Conservation (phyloP, 352 stramenopile species). For the Phytophthora tubulina region DNA sequence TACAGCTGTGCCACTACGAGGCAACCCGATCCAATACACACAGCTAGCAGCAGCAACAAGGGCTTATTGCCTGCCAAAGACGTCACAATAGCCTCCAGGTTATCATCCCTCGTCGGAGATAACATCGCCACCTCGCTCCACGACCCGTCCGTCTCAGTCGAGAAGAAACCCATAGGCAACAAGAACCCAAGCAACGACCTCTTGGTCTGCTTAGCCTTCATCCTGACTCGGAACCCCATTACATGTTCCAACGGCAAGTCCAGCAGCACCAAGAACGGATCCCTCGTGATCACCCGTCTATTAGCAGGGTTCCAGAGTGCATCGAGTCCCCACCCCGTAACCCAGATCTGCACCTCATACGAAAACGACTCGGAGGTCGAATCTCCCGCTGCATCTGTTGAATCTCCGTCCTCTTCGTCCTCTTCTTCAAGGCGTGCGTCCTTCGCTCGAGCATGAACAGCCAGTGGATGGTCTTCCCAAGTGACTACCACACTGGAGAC, state of each 20-base stretch:
- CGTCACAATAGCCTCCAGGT: conserved; percentile 59
- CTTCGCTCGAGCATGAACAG: conserved; percentile 25
- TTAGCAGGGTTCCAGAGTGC: conserved; percentile 71
- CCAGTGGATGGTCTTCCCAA: conserved; percentile 70
- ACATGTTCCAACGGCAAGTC: conserved; percentile 66
- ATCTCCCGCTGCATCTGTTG: conserved; percentile 3
- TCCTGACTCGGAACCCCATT: conserved; percentile 65
- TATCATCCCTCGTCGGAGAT: conserved; percentile 55
- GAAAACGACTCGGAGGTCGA: conserved; percentile 26
- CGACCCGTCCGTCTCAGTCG: conserved; percentile 60
- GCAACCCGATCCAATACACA: conserved; percentile 60
- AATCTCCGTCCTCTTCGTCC: background rate
- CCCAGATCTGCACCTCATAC: conserved; percentile 82
- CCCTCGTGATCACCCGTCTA: conserved; percentile 47
- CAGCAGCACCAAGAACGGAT: conserved; percentile 67
- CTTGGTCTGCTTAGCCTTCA: conserved; percentile 52
- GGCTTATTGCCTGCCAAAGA: conserved; percentile 63
- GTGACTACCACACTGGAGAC: conserved; percentile 68
- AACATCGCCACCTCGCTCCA: conserved; percentile 65
- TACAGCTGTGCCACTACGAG: conserved; percentile 58
- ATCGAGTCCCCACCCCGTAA: conserved; percentile 70
- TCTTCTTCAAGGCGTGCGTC: conserved; percentile 28
- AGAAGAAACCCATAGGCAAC: conserved; percentile 46
- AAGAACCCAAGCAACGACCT: conserved; percentile 37
- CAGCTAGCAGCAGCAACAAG: conserved; percentile 52